These are phyloP conservation scores for Claviceps africana DNA, from an alignment of 2,329 filamentous ascomycete species.

Conservation along the genomic window DNA sequence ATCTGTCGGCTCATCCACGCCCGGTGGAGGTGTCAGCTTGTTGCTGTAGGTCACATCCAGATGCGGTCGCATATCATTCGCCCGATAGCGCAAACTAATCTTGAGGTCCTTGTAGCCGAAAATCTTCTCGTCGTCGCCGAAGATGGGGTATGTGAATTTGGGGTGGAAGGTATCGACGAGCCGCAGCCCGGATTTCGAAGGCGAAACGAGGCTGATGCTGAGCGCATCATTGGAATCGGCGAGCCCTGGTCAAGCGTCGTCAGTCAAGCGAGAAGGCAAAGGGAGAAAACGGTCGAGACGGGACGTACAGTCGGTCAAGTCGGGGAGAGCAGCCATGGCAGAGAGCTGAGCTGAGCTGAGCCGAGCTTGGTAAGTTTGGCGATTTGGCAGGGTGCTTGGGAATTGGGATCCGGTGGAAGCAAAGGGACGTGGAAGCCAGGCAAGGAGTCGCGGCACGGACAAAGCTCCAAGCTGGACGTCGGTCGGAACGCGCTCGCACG, in stretches of 20 bases:
- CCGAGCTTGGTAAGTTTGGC: too few relatives aligned
- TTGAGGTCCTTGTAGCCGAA: constrained; percentile 77
- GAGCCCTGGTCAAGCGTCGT: constrained; percentile 32
- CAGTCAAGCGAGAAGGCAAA: not conserved
- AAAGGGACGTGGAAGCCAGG: too few relatives aligned
- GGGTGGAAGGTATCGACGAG: constrained; percentile 63
- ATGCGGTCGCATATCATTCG: constrained; percentile 63
- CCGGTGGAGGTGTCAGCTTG: constrained; percentile 50
- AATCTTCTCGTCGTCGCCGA: constrained; percentile 83
- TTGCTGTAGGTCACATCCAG: constrained; percentile 57
- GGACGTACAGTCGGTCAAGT: constrained; percentile 21
- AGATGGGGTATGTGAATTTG: constrained; percentile 79
- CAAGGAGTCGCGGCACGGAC: too few relatives aligned
- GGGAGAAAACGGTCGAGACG: not conserved
- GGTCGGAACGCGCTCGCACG: constrained; percentile 6
- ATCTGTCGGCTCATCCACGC: constrained; percentile 55
- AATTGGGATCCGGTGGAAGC: too few relatives aligned
- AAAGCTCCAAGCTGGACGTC: not conserved
- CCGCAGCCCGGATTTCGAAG: constrained; percentile 34
- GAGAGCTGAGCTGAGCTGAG: too few relatives aligned
- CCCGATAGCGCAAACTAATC: constrained; percentile 55
- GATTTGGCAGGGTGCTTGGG: too few relatives aligned
- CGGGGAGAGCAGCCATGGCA: constrained; percentile 17
- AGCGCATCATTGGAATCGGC: constrained; percentile 48
- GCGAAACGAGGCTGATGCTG: constrained; percentile 43